Evolutionary conservation across 2,329 filamentous ascomycete genomes (phyloP).

Genomic region (Trichothecium sympodiale): DNA sequence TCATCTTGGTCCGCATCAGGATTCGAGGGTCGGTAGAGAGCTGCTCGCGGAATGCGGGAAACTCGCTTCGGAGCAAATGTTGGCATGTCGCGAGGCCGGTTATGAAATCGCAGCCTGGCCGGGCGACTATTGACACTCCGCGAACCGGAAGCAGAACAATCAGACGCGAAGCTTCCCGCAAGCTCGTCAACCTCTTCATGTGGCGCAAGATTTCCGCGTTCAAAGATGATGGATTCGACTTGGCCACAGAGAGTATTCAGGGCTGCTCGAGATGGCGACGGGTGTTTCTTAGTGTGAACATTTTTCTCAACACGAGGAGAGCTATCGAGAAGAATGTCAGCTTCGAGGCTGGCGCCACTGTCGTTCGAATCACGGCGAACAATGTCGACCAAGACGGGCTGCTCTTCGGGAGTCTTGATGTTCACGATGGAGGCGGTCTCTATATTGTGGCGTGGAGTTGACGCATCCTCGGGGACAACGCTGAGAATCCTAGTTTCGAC

Average conservation of each 20-base stretch:
- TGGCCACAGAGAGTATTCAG: conserved; percentile 13
- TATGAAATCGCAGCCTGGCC: no score
- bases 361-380: background rate
- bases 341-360: background rate
- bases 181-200: conserved; percentile 19
- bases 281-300: conserved; percentile 28
- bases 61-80: background rate
- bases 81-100: background rate
- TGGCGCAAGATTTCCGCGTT: conserved; percentile 17
- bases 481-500: conserved; percentile 26
- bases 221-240: conserved; percentile 26
- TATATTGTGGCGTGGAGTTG: conserved; percentile 20
- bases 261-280: conserved; percentile 19
- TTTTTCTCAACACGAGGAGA: background rate
- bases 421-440: background rate
- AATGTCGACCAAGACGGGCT: background rate
- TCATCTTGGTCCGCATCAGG: conserved; percentile 17
- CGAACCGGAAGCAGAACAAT: conserved; percentile 8
- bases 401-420: background rate
- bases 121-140: conserved; percentile 2
- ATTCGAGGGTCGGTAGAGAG: conserved; percentile 13
- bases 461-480: conserved; percentile 22
- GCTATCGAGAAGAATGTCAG: background rate
- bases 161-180: conserved; percentile 9
- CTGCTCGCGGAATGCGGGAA: conserved; percentile 12